A percentile compares a stretch with the other conserved stretches of the same genome.
Conservation (phyloP, 2,329 filamentous ascomycete genomes). For the Pestalotiopsis fici region DNA sequence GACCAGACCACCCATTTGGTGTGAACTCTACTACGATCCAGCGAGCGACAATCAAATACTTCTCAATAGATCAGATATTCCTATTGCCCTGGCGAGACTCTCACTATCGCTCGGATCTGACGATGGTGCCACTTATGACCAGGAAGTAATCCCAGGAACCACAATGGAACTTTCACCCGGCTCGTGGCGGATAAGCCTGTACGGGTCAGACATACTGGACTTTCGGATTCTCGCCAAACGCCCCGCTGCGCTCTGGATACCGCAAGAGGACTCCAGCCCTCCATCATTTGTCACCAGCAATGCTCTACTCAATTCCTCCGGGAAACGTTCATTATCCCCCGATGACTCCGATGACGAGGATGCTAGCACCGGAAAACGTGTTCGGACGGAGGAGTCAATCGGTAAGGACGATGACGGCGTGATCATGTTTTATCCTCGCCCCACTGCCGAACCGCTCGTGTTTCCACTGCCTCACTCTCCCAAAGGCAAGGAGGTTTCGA, state of each 20-base stretch:
- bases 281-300: conserved; percentile 28
- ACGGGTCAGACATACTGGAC: conserved; percentile 52
- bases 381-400: conserved; percentile 33
- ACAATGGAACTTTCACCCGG: conserved; percentile 52
- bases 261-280: conserved; percentile 25
- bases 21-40: conserved; percentile 62
- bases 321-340: conserved; percentile 50
- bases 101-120: conserved; percentile 44
- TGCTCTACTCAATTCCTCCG: conserved; percentile 43
- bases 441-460: conserved; percentile 50
- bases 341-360: conserved; percentile 39
- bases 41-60: conserved; percentile 60
- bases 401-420: conserved; percentile 46
- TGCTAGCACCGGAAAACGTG: conserved; percentile 40
- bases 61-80: conserved; percentile 55
- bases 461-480: conserved; percentile 51
- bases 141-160: conserved; percentile 43
- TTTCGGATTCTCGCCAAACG: conserved; percentile 60
- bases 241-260: conserved; percentile 40
- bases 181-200: conserved; percentile 57
- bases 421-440: conserved; percentile 52
- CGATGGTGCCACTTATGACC: conserved; percentile 41
- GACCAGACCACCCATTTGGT: conserved; percentile 54
- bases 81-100: conserved; percentile 49
- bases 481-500: conserved; percentile 47